These are phyloP conservation scores for Collybia nuda DNA, from an alignment of 768 basidiomycete genomes.

Conservation along the genomic window DNA sequence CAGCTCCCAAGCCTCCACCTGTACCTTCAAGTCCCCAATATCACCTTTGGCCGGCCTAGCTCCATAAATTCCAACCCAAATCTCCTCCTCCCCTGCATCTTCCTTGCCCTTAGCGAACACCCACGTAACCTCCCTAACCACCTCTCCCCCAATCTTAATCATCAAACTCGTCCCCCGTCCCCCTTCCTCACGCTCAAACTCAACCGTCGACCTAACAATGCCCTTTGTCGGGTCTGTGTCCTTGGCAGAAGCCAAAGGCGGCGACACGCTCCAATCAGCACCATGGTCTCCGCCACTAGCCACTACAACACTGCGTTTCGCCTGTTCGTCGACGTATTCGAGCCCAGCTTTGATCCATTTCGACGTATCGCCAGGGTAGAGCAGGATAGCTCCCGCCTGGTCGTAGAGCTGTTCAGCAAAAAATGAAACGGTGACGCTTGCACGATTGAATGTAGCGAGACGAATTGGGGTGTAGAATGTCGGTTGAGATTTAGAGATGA, in stretches of 20 bases:
- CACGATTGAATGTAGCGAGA: slow-evolving; percentile 11
- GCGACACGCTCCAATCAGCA: slow-evolving; percentile 19
- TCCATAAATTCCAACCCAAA: slow-evolving; percentile 16
- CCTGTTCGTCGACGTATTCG: slow-evolving; percentile 12
- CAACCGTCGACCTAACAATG: slow-evolving; percentile 9
- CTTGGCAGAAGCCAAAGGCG: slow-evolving; percentile 7
- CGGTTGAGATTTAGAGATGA: slow-evolving; percentile 11
- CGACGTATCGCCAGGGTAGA: slow-evolving; percentile 8
- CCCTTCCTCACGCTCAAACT: slow-evolving; percentile 15
- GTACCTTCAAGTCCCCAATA: slow-evolving; percentile 2
- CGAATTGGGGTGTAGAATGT: slow-evolving; percentile 12
- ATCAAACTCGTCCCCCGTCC: slow-evolving; percentile 16
- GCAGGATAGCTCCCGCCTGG: slow-evolving; percentile 13
- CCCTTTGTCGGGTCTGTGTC: slow-evolving; percentile 1
- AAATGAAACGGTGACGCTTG: slow-evolving; percentile 12
- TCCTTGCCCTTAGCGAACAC: slow-evolving; percentile 11
- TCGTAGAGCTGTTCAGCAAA: slow-evolving; percentile 12
- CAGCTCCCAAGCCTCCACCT: slow-evolving; percentile 10
- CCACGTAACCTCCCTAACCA: slow-evolving; percentile 19
- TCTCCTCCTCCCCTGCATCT: slow-evolving; percentile 7
- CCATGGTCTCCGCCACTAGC: slow-evolving; percentile 8
- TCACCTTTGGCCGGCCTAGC: slow-evolving; percentile 13
- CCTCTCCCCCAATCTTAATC: slow-evolving; percentile 14
- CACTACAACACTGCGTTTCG: slow-evolving; percentile 16
- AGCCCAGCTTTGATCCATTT: slow-evolving; percentile 20